phyloP scores from a whole-genome alignment of 176 grass and related monocot genomes.

The Canna indica region DNA sequence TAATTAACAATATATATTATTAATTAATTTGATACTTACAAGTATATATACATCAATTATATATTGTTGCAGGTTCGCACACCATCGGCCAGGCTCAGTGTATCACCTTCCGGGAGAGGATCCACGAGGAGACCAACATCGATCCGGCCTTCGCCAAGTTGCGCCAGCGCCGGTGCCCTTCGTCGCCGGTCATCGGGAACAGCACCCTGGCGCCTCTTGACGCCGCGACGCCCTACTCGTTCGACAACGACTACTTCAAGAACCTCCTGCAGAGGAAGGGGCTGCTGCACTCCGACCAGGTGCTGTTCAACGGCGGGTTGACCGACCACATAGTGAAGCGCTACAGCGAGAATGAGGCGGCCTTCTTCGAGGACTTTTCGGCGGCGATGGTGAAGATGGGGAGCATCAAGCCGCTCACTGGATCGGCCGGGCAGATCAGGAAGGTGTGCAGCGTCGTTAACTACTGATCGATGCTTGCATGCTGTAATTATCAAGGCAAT shows the following conservation, averaged over 20 bases:
- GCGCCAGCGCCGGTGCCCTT: not conserved
- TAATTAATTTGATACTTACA: too few relatives aligned
- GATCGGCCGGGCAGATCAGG: constrained; percentile 2
- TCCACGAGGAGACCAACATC: constrained; percentile 6
- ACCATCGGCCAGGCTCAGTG: constrained; percentile 8
- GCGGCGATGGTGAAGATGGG: constrained; percentile 9
- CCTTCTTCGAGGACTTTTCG: constrained; percentile 7
- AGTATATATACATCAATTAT: too few relatives aligned
- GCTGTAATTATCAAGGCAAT: too few relatives aligned
- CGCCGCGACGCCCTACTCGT: not conserved
- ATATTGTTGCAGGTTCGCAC: too few relatives aligned
- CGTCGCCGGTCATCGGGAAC: not conserved
- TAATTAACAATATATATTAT: too few relatives aligned
- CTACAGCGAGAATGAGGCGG: not conserved
- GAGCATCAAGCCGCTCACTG: not conserved
- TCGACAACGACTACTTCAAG: constrained; percentile 9
- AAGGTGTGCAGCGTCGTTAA: not conserved
- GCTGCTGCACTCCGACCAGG: constrained; percentile 14
- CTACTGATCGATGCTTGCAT: not conserved
- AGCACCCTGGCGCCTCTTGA: not conserved
- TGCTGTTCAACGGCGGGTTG: not conserved
- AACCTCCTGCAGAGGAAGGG: constrained; percentile 13
- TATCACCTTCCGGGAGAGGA: not conserved
- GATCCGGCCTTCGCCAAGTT: not conserved
- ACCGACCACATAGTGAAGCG: not conserved